phyloP scores from a whole-genome alignment of 441 rosid genomes.

The Metrosideros polymorpha region DNA sequence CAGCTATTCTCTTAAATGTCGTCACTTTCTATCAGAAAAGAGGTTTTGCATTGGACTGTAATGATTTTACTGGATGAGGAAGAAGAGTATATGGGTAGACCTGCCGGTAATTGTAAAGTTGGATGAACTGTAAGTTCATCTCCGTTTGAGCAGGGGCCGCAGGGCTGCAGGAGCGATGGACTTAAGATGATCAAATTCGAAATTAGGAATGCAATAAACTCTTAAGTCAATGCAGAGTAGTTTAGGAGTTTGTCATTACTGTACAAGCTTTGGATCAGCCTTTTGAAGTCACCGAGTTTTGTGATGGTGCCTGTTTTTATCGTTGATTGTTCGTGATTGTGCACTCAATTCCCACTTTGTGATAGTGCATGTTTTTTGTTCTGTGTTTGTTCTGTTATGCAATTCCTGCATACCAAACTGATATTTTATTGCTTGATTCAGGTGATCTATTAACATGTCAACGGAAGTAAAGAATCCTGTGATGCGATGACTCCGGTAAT shows the following conservation, averaged over 20 bases:
- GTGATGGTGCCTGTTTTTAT: no score
- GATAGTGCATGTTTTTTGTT: no score
- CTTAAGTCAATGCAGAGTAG: background rate
- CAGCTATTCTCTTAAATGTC: background rate
- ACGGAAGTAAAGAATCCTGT: no score
- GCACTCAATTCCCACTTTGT: no score
- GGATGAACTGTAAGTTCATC: background rate
- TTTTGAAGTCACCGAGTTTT: no score
- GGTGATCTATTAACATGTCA: no score
- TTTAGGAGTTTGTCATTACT: background rate
- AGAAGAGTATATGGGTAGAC: background rate
- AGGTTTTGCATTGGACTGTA: background rate
- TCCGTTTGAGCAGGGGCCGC: no score
- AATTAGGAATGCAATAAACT: background rate
- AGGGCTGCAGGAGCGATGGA: background rate
- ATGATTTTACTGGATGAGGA: background rate
- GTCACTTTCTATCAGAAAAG: background rate
- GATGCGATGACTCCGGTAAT: no score
- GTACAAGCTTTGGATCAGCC: background rate
- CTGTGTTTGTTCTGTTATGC: no score
- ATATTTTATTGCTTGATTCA: no score
- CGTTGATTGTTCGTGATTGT: no score
- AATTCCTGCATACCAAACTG: no score
- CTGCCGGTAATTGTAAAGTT: background rate
- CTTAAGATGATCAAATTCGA: background rate